Percentiles rank a stretch among this genome's conserved stretches.
Conservation (phyloP, 805 yeast species). For the Lachancea sp. region DNA sequence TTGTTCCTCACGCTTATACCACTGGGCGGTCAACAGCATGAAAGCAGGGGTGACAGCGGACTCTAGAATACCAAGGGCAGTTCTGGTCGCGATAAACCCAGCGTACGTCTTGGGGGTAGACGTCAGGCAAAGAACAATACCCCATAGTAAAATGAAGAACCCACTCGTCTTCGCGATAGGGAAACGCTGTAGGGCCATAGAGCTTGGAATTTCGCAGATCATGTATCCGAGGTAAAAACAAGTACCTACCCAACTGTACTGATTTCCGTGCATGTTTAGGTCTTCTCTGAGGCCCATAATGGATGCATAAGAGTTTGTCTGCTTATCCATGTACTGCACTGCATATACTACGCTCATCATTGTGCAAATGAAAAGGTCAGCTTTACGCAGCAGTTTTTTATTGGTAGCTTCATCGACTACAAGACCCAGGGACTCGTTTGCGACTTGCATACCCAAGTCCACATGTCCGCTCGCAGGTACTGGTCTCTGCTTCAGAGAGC, state of each 20-base stretch:
- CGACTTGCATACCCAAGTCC: conserved; percentile 9
- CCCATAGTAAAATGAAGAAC: conserved; percentile 41
- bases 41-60: conserved; percentile 53
- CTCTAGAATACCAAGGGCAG: conserved; percentile 48
- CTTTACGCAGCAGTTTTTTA: conserved; percentile 33
- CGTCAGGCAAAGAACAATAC: conserved; percentile 40
- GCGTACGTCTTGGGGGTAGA: conserved; percentile 40
- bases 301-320: conserved; percentile 35
- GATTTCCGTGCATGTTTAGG: conserved; percentile 32
- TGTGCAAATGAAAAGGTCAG: conserved; percentile 36
- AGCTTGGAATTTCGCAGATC: conserved; percentile 43
- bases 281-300: conserved; percentile 36
- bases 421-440: conserved; percentile 7
- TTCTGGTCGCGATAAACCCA: conserved; percentile 42
- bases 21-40: conserved; percentile 49
- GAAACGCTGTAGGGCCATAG: conserved; percentile 14
- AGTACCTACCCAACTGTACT: conserved; percentile 52
- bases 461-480: no score
- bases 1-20: conserved; percentile 46
- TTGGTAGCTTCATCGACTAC: conserved; percentile 10
- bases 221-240: conserved; percentile 61
- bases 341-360: conserved; percentile 33
- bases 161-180: not conserved
- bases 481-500: not conserved
- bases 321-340: conserved; percentile 37